Base-by-base conservation (phyloP, 2,329 filamentous ascomycete genomes). In the Amesomyces nigricolor region DNA sequence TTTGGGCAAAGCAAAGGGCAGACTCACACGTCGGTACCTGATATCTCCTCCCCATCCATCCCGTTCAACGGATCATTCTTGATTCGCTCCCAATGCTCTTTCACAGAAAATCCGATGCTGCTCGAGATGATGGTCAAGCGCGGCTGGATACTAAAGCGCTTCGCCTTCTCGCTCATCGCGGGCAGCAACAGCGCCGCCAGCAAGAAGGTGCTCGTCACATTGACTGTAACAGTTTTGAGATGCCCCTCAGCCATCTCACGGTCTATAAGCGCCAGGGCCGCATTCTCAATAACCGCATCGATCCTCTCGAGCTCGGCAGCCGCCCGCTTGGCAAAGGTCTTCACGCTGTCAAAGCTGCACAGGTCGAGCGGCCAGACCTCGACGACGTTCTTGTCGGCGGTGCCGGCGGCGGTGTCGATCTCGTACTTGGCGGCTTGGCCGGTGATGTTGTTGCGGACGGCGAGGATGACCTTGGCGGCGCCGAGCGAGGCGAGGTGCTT, bases 301-400 rank as follows among this genome's bases (percentile, higher is more conserved):
- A 60, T 30, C 5, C 57, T 13, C 1, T 47, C 47, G 10, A 60
- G 40, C 48, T 60, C 47, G 2, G 32, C n/a, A 6, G 9, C 44
- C 0, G 71, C 64, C 1, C 71, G 68, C 1, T 48, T 60, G 3
- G 69, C 73, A 57, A 78, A 77, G 7, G 63, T 61, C 30, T 63
- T 58, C 37, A 77, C 65, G 2, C 72, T 75, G 4, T 69, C 66
- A 59, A 74, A 76, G 4, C 62, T 66, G 2, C 56, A 57, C 44
- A 76, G 67, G 57, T 78, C 74, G 1, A 78, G 61, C 17, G 63
- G 29, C 72, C 73, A 76, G 6, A 76, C 72, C 47, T 62, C 51
- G 13, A 55, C 53, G 9, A 52, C 54, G 17, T 11, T 26, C 4
- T 7, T 5, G 9, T 5, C 16, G 22, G 22, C 42, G 14, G 40